These are phyloP conservation scores for Eucalyptus albens DNA, from an alignment of 345 rosid genomes.

Conservation along the genomic window DNA sequence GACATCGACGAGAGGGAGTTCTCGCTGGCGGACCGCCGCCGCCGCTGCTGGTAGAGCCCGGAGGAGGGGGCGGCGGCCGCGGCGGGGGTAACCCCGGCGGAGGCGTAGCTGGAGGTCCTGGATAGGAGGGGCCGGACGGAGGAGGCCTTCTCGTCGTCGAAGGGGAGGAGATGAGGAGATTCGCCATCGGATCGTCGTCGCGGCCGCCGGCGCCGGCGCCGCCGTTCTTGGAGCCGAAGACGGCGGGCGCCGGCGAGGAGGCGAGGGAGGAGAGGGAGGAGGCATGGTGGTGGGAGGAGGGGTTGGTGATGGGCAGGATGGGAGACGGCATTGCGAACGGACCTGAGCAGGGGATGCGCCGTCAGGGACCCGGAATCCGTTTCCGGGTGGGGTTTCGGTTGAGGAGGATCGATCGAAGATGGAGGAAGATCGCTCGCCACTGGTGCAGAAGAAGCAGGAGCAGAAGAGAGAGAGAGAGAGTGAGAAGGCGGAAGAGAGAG, in stretches of 20 bases:
- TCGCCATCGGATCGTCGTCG: constrained; percentile 25
- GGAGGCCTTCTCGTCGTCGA: constrained; percentile 18
- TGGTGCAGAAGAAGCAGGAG: background rate
- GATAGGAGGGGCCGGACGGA: constrained; percentile 40
- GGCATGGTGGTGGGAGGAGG: background rate
- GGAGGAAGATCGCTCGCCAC: background rate
- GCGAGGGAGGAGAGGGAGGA: background rate
- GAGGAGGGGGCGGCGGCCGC: background rate
- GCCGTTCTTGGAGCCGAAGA: background rate
- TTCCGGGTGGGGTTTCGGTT: background rate
- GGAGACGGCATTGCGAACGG: background rate
- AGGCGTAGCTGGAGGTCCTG: constrained; percentile 35
- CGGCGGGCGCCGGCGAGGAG: background rate
- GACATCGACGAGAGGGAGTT: constrained; percentile 35
- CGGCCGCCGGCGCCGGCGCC: background rate
- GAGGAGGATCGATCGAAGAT: background rate
- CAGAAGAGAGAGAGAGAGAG: background rate
- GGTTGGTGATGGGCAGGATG: background rate
- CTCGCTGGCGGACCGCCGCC: constrained; percentile 49
- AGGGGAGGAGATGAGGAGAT: constrained; percentile 39
- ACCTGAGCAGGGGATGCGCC: background rate
- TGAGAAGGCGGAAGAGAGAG: background rate
- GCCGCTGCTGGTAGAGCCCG: constrained; percentile 32
- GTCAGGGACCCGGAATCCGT: background rate
- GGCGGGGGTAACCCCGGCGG: background rate